Conservation (phyloP, 2,329 filamentous ascomycete species). For the Herpotrichia juniperi region DNA sequence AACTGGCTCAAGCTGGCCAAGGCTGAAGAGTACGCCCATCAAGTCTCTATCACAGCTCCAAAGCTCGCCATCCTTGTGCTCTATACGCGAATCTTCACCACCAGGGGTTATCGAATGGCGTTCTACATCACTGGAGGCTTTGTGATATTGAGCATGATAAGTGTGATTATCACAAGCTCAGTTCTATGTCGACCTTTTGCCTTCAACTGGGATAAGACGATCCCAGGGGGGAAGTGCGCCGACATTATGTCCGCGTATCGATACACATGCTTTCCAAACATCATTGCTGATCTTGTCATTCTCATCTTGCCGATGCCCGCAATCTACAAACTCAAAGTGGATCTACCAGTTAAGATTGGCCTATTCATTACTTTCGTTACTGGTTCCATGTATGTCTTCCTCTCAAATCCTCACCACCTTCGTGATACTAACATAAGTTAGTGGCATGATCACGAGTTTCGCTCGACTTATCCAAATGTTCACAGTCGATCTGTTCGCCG, state of each 20-base stretch:
- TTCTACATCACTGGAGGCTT: slow-evolving; percentile 17
- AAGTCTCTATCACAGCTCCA: slow-evolving; percentile 9
- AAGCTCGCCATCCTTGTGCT: background rate
- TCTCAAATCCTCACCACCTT: too few species aligned
- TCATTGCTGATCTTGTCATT: slow-evolving; percentile 44
- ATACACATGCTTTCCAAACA: slow-evolving; percentile 41
- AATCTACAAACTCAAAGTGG: slow-evolving; percentile 35
- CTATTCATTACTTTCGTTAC: slow-evolving; percentile 20
- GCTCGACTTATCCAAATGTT: slow-evolving; percentile 32
- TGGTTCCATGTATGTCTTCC: too few species aligned
- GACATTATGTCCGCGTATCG: slow-evolving; percentile 16
- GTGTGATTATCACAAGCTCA: slow-evolving; percentile 13
- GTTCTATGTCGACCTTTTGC: slow-evolving; percentile 20
- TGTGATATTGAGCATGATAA: slow-evolving; percentile 18
- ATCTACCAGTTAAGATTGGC: slow-evolving; percentile 19
- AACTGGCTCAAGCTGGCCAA: slow-evolving; percentile 19
- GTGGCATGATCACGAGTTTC: slow-evolving; percentile 36
- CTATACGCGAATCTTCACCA: background rate
- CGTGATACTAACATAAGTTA: slow-evolving; percentile 9
- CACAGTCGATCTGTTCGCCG: slow-evolving; percentile 21
- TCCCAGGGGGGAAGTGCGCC: slow-evolving; percentile 12
- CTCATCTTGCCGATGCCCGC: slow-evolving; percentile 43
- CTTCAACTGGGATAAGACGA: slow-evolving; percentile 15
- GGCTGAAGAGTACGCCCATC: slow-evolving; percentile 21
- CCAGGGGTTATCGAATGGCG: slow-evolving; percentile 5